Conservation (phyloP, 140 eudicot species). For the Bidens hawaiensis region DNA sequence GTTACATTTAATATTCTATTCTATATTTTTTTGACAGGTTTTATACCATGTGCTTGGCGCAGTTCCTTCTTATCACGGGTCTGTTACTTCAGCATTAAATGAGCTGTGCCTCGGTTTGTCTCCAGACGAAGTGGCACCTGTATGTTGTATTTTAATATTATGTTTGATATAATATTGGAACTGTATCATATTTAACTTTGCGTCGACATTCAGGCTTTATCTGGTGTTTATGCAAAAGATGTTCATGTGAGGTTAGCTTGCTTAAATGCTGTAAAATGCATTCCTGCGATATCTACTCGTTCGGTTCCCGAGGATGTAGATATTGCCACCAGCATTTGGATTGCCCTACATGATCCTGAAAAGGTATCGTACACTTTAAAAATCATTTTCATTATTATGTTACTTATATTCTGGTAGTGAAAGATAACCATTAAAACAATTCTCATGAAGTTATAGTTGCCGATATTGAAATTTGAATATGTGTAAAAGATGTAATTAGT, state of each 20-base stretch:
- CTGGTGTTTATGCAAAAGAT: constrained; percentile 96
- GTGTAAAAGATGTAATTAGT: neutral
- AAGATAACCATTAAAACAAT: neutral
- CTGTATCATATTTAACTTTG: neutral
- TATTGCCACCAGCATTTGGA: constrained; percentile 96
- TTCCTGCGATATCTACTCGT: constrained; percentile 86
- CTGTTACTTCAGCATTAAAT: constrained; percentile 87
- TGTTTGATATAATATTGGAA: neutral
- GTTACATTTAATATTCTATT: constrained; percentile 15
- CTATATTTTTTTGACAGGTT: constrained; percentile 61
- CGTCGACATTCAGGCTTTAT: constrained; percentile 56
- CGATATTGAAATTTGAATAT: neutral
- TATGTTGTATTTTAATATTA: constrained; percentile 31
- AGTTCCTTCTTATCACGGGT: constrained; percentile 81
- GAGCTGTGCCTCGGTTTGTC: constrained; percentile 94
- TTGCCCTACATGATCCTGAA: constrained; percentile 91
- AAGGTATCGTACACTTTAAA: constrained; percentile 48
- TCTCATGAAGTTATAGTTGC: neutral
- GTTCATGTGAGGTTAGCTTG: constrained; percentile 92
- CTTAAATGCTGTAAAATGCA: constrained; percentile 90
- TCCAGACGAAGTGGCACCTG: constrained; percentile 84
- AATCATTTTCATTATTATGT: neutral
- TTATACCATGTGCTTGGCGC: constrained; percentile 91
- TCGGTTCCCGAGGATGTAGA: constrained; percentile 73
- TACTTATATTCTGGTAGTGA: neutral